A percentile compares a stretch with the other conserved stretches of the same genome.
Conservation (phyloP, 2,329 filamentous ascomycete species). For the Bisporella sp. region DNA sequence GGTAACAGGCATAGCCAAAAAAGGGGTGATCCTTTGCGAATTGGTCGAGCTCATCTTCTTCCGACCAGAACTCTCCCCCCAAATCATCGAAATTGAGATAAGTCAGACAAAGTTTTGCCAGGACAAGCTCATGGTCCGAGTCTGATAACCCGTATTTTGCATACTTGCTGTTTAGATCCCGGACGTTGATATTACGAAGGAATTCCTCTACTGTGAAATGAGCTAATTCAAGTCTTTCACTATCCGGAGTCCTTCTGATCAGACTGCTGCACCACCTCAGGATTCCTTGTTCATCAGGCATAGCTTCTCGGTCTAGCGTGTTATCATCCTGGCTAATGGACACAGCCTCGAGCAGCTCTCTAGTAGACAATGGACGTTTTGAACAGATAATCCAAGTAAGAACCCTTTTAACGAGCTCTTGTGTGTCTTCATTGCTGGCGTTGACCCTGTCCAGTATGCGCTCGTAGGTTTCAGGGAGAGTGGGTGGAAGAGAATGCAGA, state of each 20-base stretch:
- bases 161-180: not conserved
- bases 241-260: constrained; percentile 8
- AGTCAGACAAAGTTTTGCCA: constrained; percentile 6
- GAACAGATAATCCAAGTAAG: constrained; percentile 13
- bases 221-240: constrained; percentile 13
- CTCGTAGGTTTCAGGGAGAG: constrained; percentile 20
- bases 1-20: not conserved
- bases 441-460: constrained; percentile 21
- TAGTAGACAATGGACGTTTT: not conserved
- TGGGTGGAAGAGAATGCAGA: constrained; percentile 18
- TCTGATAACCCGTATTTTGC: not conserved
- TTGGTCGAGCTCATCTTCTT: not conserved
- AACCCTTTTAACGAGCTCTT: constrained; percentile 12
- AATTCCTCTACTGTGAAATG: constrained; percentile 24
- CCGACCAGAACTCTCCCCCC: not conserved
- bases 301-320: constrained; percentile 9
- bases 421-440: constrained; percentile 8
- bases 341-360: constrained; percentile 11
- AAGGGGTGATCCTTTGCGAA: not conserved
- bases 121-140: not conserved
- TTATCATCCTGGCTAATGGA: constrained; percentile 7
- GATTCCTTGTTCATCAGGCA: constrained; percentile 15
- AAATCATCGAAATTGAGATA: constrained; percentile 9
- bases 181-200: constrained; percentile 5
- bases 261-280: constrained; percentile 20